Evolutionary conservation across 495 filamentous ascomycete genomes (phyloP).

Genomic region (Astrothelium macrocarpum): DNA sequence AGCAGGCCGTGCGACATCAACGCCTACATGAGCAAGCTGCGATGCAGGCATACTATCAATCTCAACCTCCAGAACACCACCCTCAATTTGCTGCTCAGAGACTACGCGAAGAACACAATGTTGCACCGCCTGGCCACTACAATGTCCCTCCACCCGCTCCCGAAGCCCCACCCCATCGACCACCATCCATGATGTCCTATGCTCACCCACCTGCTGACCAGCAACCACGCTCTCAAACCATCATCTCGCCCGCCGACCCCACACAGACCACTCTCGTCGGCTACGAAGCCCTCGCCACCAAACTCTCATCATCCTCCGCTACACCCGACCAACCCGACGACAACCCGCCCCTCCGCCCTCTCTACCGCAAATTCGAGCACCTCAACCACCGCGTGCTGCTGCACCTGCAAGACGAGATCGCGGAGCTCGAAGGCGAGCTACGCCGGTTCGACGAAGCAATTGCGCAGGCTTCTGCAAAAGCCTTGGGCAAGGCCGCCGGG

Average conservation of each 20-base stretch:
- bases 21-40: background rate
- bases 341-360: constrained; percentile 40
- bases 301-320: constrained; percentile 37
- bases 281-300: constrained; percentile 57
- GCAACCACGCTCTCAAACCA: constrained; percentile 21
- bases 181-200: constrained; percentile 1
- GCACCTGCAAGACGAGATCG: constrained; percentile 48
- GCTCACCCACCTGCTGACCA: background rate
- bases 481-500: constrained; percentile 42
- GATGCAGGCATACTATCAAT: background rate
- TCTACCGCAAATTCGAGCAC: constrained; percentile 78
- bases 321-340: constrained; percentile 2
- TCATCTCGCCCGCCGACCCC: constrained; percentile 28
- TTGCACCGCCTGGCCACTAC: constrained; percentile 3
- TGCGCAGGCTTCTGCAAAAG: constrained; percentile 51
- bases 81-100: constrained; percentile 10
- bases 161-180: background rate
- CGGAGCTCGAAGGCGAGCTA: constrained; percentile 22
- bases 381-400: constrained; percentile 80
- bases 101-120: constrained; percentile 1
- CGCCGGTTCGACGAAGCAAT: constrained; percentile 61
- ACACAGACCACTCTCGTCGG: constrained; percentile 46
- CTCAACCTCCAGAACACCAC: background rate
- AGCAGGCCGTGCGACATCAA: background rate
- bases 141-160: background rate